These are phyloP conservation scores for Pyrenula massariospora DNA, from an alignment of 495 filamentous ascomycete species.

Conservation along the genomic window DNA sequence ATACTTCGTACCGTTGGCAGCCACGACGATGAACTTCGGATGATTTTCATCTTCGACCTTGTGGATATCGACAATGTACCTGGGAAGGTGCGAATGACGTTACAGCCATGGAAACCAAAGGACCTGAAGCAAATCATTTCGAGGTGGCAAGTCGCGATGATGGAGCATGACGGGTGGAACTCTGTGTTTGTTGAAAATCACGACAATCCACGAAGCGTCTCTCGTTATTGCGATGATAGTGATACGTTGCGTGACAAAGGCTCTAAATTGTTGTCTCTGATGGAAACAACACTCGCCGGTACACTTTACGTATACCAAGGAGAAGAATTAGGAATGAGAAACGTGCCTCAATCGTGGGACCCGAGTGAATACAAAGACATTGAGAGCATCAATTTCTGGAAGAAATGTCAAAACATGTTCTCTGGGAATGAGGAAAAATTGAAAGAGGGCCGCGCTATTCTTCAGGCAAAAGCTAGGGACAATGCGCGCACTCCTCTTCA, in stretches of 20 bases:
- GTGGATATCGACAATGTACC: slow-evolving; percentile 36
- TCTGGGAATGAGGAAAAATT: slow-evolving; percentile 14
- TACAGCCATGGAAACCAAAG: slow-evolving; percentile 26
- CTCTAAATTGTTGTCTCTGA: slow-evolving; percentile 40
- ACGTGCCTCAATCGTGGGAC: slow-evolving; percentile 29
- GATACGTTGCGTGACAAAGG: slow-evolving; percentile 28
- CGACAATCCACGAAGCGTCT: slow-evolving; percentile 36
- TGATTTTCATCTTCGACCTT: slow-evolving; percentile 53
- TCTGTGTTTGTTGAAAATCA: slow-evolving; percentile 40
- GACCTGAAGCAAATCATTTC: slow-evolving; percentile 32
- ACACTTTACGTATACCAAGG: slow-evolving; percentile 47
- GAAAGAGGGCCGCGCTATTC: slow-evolving; percentile 15
- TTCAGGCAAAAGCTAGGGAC: slow-evolving; percentile 39
- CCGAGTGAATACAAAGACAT: slow-evolving; percentile 40
- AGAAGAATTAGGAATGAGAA: slow-evolving; percentile 45
- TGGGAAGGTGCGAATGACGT: slow-evolving; percentile 19
- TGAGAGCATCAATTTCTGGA: slow-evolving; percentile 38
- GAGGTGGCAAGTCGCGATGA: slow-evolving; percentile 46
- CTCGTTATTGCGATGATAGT: slow-evolving; percentile 32
- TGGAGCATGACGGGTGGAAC: slow-evolving; percentile 47
- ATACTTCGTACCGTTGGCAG: slow-evolving; percentile 36
- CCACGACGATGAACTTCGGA: slow-evolving; percentile 39
- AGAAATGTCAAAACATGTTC: slow-evolving; percentile 3
- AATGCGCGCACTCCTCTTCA: slow-evolving; percentile 47
- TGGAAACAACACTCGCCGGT: slow-evolving; percentile 36